These are phyloP conservation scores for Cylindrotheca closterium DNA, from an alignment of 108 stramenopile species.

Conservation along the genomic window DNA sequence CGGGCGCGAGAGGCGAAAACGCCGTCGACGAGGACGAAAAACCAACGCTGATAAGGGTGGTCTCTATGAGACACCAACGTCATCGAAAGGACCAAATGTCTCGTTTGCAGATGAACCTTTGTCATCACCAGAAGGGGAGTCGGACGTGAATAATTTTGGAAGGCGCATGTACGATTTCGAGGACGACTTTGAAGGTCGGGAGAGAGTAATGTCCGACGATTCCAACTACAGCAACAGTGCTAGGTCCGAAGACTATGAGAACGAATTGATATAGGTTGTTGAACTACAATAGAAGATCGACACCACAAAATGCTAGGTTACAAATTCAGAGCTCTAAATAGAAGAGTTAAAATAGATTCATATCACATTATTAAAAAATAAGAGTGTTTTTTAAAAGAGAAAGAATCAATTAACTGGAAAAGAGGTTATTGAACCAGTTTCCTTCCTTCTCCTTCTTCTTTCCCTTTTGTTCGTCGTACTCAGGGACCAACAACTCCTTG, in stretches of 20 bases:
- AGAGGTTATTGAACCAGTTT: conserved; percentile 34
- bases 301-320: too few relatives aligned
- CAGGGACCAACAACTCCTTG: conserved; percentile 60
- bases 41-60: conserved; percentile 10
- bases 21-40: conserved; percentile 8
- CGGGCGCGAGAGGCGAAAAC: conserved; percentile 34
- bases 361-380: too few relatives aligned
- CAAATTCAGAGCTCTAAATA: too few relatives aligned
- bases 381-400: too few relatives aligned
- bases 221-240: not conserved
- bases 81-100: not conserved
- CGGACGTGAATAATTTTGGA: not conserved
- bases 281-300: too few relatives aligned
- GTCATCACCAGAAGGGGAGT: not conserved
- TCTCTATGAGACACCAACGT: conserved; percentile 20
- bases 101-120: not conserved
- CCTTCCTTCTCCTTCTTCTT: conserved; percentile 7
- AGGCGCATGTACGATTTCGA: not conserved
- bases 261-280: not conserved
- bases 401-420: too few relatives aligned
- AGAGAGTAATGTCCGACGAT: not conserved
- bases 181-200: not conserved
- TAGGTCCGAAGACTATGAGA: not conserved
- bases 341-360: too few relatives aligned
- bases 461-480: conserved; percentile 46